A percentile compares a stretch with the other conserved stretches of the same genome.
Conservation (phyloP, 306 rosid genomes). For the Comarum palustre region DNA sequence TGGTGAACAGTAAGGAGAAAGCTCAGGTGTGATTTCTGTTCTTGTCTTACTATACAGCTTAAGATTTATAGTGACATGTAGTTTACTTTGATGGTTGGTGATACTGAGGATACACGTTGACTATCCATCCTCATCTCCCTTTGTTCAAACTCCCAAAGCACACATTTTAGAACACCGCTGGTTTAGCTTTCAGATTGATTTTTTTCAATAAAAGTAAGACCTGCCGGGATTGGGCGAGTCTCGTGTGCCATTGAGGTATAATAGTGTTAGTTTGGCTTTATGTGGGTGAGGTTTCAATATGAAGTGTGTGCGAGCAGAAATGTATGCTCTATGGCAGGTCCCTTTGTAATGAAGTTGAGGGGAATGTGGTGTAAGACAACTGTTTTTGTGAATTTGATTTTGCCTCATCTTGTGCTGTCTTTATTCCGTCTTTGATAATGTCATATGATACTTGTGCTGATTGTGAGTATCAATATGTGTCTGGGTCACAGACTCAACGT, state of each 20-base stretch:
- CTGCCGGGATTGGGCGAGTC: background rate
- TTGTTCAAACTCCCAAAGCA: background rate
- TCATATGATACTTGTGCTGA: background rate
- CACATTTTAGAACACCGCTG: background rate
- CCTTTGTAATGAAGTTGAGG: background rate
- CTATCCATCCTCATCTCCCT: background rate
- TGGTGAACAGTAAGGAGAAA: constrained; percentile 78
- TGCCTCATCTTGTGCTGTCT: background rate
- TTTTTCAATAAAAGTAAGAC: background rate
- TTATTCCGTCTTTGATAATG: background rate
- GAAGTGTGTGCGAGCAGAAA: background rate
- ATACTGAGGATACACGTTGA: background rate
- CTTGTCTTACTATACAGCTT: background rate
- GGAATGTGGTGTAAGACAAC: background rate
- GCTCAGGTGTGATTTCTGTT: constrained; percentile 62
- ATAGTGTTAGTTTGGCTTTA: background rate
- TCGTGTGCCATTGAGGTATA: background rate
- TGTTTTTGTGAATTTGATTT: background rate
- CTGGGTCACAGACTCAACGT: background rate
- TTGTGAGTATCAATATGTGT: background rate
- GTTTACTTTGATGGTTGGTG: background rate
- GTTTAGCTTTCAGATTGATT: background rate
- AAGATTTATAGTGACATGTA: background rate
- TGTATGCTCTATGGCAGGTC: background rate
- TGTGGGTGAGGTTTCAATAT: background rate